A percentile compares a stretch with the other conserved stretches of the same genome.
Conservation (phyloP, 306 rosid species). For the Crotalaria pallida region DNA sequence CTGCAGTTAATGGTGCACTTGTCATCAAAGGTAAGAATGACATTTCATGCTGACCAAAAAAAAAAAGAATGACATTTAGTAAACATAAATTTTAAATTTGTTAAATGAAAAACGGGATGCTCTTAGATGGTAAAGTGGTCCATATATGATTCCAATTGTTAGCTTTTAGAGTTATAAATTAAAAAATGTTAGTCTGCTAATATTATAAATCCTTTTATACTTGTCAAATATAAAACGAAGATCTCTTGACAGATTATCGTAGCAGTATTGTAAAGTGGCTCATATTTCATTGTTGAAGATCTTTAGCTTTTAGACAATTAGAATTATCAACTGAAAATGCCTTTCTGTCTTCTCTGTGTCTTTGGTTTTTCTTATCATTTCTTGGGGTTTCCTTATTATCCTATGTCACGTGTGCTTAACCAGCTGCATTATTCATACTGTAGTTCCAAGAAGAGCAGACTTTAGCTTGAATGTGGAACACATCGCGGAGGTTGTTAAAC, state of each 20-base stretch:
- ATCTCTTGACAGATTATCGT: not conserved
- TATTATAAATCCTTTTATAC: not conserved
- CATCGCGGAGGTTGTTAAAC: slow-evolving; percentile 51
- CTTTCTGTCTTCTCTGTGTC: slow-evolving; percentile 8
- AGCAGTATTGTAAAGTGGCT: not conserved
- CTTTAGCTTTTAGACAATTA: not conserved
- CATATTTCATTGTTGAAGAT: not conserved
- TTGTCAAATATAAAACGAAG: not conserved
- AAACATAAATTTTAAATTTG: not conserved
- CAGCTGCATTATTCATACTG: slow-evolving; percentile 22
- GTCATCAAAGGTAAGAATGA: slow-evolving; percentile 71
- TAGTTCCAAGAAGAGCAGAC: slow-evolving; percentile 81
- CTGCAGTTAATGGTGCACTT: slow-evolving; percentile 81
- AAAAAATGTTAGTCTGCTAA: not conserved
- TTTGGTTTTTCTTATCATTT: not conserved
- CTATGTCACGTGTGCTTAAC: slow-evolving; percentile 19
- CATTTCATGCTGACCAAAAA: too few species aligned
- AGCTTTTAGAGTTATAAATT: not conserved
- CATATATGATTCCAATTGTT: too few species aligned
- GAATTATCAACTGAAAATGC: not conserved
- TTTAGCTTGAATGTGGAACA: slow-evolving; percentile 79
- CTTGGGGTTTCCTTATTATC: slow-evolving; percentile 21
- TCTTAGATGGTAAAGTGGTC: too few species aligned
- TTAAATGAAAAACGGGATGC: too few species aligned
- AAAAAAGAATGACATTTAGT: not conserved